Base-by-base conservation (phyloP, 495 filamentous ascomycete species). In the Aspergillus nanangensis region DNA sequence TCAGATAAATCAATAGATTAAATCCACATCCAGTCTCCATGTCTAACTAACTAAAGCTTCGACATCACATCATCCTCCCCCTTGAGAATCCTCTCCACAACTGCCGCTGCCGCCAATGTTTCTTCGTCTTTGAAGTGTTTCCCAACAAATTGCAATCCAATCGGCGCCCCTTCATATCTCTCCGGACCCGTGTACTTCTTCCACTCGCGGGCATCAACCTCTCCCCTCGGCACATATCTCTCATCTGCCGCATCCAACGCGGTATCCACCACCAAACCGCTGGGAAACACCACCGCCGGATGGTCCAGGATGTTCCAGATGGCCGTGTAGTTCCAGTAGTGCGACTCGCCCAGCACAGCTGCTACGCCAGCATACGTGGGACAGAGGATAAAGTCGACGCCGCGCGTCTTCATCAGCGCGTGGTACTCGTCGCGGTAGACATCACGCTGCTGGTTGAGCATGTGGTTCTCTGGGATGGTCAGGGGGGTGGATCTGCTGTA, bases 241-340 rank as follows among this genome's bases (percentile, higher is more conserved):
- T 44, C 49, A 48, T 65, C 60, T 8, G 60, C 44, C 3, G 32
- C 34, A 56, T 68, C 67, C 36, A 67, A 29, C 37, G 65, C 57
- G 8, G 55, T 17, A 37, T 78, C 75, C 11, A 79, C 75, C 15
- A 59, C 59, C 8, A 73, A 51, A 1, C 74, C 72, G 0, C 60
- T 62, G 0, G 81, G 81, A 53, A 86, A 82, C 0, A 80, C 66
- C 3, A 70, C 60, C 17, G 72, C 76, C 8, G 82, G 86, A 49
- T 83, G 82, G 55, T 88, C 83, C 0, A 88, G 62, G 27, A 87
- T 53, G 52, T 91, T 90, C 84, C 85, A 91, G 48, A 86, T 78
- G 3, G 71, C 66, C 0, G 83, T 87, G 42, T 88, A 91, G 11
- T 75, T 74, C 85, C 83, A 87, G 57, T 85, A 87, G 13, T 76